A percentile compares a stretch with the other conserved stretches of the same genome.
Evolutionary conservation across 345 rosid genomes (phyloP).

Genomic region (Bruguiera gymnorhiza): DNA sequence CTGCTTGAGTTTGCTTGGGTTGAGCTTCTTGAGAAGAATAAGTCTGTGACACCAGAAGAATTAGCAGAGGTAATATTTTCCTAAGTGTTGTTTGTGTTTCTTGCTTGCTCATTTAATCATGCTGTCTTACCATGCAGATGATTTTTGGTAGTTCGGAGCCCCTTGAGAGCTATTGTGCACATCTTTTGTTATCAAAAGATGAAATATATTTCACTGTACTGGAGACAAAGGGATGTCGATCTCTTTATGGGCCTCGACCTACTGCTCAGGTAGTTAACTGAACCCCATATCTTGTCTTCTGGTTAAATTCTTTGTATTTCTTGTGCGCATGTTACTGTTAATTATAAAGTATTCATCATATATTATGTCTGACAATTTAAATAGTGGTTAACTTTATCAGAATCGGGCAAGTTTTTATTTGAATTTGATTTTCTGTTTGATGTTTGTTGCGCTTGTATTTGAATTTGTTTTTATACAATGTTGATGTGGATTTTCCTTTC

Average conservation of each 20-base stretch:
- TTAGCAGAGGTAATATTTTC: slow-evolving; percentile 71
- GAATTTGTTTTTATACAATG: slow-evolving; percentile 9
- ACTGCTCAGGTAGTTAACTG: slow-evolving; percentile 50
- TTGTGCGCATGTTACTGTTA: not conserved
- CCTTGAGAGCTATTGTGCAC: slow-evolving; percentile 89
- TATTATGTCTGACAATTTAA: no score
- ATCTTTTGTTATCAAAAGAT: slow-evolving; percentile 82
- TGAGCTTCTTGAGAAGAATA: slow-evolving; percentile 87
- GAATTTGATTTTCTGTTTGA: not conserved
- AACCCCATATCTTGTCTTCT: not conserved
- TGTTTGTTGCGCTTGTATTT: not conserved
- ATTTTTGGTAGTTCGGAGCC: slow-evolving; percentile 77
- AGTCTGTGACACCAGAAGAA: slow-evolving; percentile 75
- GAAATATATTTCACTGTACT: slow-evolving; percentile 67
- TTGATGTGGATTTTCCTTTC: not conserved
- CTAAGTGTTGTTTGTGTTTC: slow-evolving; percentile 7
- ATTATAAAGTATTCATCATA: not conserved
- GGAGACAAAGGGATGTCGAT: slow-evolving; percentile 65
- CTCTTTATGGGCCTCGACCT: slow-evolving; percentile 73
- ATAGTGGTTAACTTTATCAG: no score
- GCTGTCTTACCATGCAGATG: slow-evolving; percentile 53
- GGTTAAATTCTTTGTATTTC: not conserved
- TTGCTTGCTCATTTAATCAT: slow-evolving; percentile 29
- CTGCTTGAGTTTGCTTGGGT: slow-evolving; percentile 93
- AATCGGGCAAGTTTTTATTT: no score